Evolutionary conservation across 1,284 basidiomycete species (phyloP).

Genomic region (Irpex lacteus): DNA sequence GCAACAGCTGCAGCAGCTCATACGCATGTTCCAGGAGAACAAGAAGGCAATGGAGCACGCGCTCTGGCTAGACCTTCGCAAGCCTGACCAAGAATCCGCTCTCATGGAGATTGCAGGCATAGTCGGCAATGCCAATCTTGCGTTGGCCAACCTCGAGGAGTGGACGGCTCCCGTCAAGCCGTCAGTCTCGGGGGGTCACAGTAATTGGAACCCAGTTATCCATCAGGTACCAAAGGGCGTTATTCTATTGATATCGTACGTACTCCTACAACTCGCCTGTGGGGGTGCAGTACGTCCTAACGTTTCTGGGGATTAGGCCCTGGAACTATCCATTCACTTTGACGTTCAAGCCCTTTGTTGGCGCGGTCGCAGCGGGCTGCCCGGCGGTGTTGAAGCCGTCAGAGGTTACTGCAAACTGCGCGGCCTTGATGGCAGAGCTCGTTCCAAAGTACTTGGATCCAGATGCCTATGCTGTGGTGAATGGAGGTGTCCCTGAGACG

Average conservation of each 20-base stretch:
- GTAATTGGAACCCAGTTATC: slow-evolving; percentile 41
- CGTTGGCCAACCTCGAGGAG: slow-evolving; percentile 46
- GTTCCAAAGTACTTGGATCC: slow-evolving; percentile 65
- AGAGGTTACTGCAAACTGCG: slow-evolving; percentile 49
- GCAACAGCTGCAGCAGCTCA: slow-evolving; percentile 61
- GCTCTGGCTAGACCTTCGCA: slow-evolving; percentile 50
- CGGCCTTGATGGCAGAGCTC: slow-evolving; percentile 53
- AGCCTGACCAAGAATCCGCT: slow-evolving; percentile 40
- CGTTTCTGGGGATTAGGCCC: slow-evolving; percentile 29
- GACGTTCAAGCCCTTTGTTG: slow-evolving; percentile 48
- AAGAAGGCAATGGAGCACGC: slow-evolving; percentile 40
- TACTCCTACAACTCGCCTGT: background rate
- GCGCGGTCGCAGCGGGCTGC: slow-evolving; percentile 63
- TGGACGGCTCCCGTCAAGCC: slow-evolving; percentile 50
- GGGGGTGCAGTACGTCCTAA: background rate
- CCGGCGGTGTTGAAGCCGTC: slow-evolving; percentile 60
- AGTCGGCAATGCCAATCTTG: slow-evolving; percentile 44
- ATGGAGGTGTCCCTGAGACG: slow-evolving; percentile 55
- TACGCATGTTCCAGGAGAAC: slow-evolving; percentile 45
- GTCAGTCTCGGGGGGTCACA: slow-evolving; percentile 32
- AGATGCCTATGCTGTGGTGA: slow-evolving; percentile 45
- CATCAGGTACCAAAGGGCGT: slow-evolving; percentile 53
- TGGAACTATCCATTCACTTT: slow-evolving; percentile 59
- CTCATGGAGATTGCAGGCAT: slow-evolving; percentile 34
- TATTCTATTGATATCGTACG: slow-evolving; percentile 38